Conservation (phyloP, 208 protist genomes). For the Trypanosoma mega region DNA sequence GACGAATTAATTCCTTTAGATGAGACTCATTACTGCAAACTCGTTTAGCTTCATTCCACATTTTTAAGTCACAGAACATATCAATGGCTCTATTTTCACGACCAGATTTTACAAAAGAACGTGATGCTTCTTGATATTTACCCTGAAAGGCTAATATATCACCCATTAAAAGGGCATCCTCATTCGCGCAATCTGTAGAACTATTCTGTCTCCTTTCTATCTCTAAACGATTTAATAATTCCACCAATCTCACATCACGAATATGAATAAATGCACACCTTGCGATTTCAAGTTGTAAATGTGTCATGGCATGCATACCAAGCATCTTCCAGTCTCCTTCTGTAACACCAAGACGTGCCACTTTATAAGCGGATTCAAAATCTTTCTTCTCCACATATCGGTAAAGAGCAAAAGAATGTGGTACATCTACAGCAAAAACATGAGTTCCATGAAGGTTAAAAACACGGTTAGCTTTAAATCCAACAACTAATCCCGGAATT, state of each 20-base stretch:
- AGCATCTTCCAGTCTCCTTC: conserved; percentile 94
- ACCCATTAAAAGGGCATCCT: conserved; percentile 67
- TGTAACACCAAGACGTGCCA: conserved; percentile 95
- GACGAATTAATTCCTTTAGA: conserved; percentile 88
- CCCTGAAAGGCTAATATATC: conserved; percentile 94
- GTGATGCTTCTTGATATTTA: conserved; percentile 91
- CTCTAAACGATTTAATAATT: conserved; percentile 91
- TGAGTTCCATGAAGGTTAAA: conserved; percentile 89
- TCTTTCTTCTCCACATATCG: conserved; percentile 92
- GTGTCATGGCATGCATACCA: conserved; percentile 89
- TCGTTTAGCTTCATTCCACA: conserved; percentile 92
- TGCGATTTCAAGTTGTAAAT: conserved; percentile 91
- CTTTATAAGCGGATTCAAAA: conserved; percentile 85
- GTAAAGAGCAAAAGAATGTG: conserved; percentile 90
- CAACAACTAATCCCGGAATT: conserved; percentile 93
- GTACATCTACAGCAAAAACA: conserved; percentile 93
- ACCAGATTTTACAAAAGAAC: conserved; percentile 84
- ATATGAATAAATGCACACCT: conserved; percentile 92
- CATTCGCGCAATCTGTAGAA: conserved; percentile 22
- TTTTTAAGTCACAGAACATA: conserved; percentile 95
- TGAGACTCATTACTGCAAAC: conserved; percentile 88
- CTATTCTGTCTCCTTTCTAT: conserved; percentile 49
- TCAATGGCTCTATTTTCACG: conserved; percentile 84
- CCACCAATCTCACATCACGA: conserved; percentile 90
- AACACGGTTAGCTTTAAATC: conserved; percentile 94